Conservation (phyloP, 164 flowering plant species). For the Sedum album region DNA sequence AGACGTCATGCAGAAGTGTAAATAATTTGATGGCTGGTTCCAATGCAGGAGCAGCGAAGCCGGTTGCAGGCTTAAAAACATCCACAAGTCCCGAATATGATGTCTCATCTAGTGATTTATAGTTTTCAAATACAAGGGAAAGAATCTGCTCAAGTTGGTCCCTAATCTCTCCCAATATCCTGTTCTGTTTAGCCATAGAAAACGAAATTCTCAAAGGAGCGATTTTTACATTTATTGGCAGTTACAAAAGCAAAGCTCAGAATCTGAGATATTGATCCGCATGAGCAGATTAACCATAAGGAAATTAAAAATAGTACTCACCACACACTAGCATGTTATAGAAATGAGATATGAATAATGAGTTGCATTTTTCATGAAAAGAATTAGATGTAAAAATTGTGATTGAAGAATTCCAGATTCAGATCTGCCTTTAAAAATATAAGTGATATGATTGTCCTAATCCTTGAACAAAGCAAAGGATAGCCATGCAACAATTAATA, state of each 20-base stretch:
- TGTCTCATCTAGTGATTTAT: slow-evolving; percentile 82
- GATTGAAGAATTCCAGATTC: background rate
- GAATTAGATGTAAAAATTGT: no score
- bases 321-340: background rate
- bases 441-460: background rate
- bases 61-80: slow-evolving; percentile 64
- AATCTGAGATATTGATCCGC: background rate
- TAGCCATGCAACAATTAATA: background rate
- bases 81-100: slow-evolving; percentile 67
- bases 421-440: background rate
- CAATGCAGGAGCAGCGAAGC: slow-evolving; percentile 72
- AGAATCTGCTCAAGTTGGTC: slow-evolving; percentile 81
- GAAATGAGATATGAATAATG: background rate
- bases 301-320: background rate
- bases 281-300: background rate
- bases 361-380: background rate
- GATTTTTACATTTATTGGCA: background rate
- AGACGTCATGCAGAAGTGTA: slow-evolving; percentile 72
- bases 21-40: slow-evolving; percentile 77
- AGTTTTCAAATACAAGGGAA: slow-evolving; percentile 73
- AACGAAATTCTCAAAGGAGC: background rate
- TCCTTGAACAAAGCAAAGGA: background rate
- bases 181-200: slow-evolving; percentile 44
- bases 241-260: background rate
- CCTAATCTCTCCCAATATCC: slow-evolving; percentile 74